These are phyloP conservation scores for Rubia peregrina DNA, from an alignment of 305 asterid species.

Conservation along the genomic window DNA sequence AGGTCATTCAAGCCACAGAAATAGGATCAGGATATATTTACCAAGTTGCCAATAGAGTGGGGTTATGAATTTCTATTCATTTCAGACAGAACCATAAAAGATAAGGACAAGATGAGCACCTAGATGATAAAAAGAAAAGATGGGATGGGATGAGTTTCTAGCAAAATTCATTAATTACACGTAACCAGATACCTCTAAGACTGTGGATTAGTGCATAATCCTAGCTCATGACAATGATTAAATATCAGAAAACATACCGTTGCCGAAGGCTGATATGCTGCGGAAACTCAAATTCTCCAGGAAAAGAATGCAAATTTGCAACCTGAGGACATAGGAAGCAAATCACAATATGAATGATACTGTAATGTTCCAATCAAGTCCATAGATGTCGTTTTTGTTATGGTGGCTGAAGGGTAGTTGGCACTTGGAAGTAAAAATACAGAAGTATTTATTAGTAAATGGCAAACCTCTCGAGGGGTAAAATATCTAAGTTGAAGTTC, in stretches of 20 bases:
- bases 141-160: not conserved
- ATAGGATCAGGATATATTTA: not conserved
- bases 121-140: not conserved
- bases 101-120: not conserved
- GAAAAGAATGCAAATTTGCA: constrained; percentile 86
- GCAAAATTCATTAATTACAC: not conserved
- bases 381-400: not conserved
- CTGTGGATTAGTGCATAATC: not conserved
- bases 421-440: constrained; percentile 4
- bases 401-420: not conserved
- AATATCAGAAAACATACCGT: constrained; percentile 36
- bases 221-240: not conserved
- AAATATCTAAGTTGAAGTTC: constrained; percentile 76
- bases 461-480: constrained; percentile 86
- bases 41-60: not conserved
- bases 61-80: not conserved
- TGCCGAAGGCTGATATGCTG: constrained; percentile 73
- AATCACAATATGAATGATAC: not conserved
- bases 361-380: not conserved
- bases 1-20: not conserved
- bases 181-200: not conserved
- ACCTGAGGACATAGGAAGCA: constrained; percentile 35
- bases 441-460: constrained; percentile 14
- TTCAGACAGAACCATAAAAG: not conserved
- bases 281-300: constrained; percentile 67